Conservation (phyloP, 768 basidiomycete species). For the Boletus subparvulus region DNA sequence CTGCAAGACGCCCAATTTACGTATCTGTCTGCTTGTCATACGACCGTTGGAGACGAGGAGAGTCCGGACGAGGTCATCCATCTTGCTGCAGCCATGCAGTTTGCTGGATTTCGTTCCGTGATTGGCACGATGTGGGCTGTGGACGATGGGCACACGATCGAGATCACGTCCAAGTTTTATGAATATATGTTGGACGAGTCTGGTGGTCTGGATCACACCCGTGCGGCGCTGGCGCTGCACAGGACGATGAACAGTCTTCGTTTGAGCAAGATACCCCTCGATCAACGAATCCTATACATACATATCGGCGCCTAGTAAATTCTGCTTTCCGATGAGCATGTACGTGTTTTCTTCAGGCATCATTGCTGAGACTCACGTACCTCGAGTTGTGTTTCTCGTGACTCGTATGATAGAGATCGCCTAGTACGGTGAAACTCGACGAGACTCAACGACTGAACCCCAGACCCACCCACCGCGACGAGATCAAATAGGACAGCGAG, state of each 20-base stretch:
- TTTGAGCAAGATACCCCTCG: not conserved
- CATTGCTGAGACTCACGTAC: too few species aligned
- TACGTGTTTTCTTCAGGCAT: too few species aligned
- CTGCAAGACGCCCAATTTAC: conserved; percentile 8
- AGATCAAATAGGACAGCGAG: too few species aligned
- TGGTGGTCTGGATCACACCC: conserved; percentile 1
- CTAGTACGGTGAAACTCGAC: too few species aligned
- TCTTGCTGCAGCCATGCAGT: conserved; percentile 3
- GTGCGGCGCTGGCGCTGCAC: conserved; percentile 3
- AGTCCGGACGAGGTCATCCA: conserved; percentile 2
- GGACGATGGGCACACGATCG: conserved; percentile 2
- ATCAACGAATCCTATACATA: conserved; percentile 5
- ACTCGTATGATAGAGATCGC: too few species aligned
- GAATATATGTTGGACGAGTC: not conserved
- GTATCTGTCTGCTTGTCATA: conserved; percentile 28
- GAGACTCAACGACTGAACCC: too few species aligned
- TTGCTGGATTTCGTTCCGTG: conserved; percentile 9
- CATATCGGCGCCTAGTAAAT: conserved; percentile 2
- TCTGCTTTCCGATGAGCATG: too few species aligned
- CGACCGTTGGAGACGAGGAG: not conserved
- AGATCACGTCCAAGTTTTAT: conserved; percentile 2
- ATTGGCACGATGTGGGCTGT: conserved; percentile 16
- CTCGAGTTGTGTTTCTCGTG: too few species aligned
- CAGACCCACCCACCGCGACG: too few species aligned
- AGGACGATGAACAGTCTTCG: not conserved